Conservation (phyloP, 2,329 filamentous ascomycete genomes). For the Clonostachys byssicola region DNA sequence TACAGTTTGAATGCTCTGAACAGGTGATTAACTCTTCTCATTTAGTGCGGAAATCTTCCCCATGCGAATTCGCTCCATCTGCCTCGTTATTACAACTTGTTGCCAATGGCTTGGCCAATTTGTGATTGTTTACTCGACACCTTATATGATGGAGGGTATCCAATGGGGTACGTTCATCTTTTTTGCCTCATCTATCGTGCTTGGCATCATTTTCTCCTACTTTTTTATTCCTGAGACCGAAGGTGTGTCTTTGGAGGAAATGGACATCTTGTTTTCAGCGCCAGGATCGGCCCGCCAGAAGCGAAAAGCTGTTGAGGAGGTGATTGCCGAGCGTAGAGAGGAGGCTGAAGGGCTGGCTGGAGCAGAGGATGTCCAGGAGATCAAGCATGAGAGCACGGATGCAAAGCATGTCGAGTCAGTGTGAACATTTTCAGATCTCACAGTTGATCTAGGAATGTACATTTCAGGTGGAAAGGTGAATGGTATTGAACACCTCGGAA, state of each 20-base stretch:
- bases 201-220: slow-evolving; percentile 28
- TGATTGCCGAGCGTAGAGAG: too few species aligned
- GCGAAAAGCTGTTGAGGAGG: too few species aligned
- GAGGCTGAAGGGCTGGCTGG: too few species aligned
- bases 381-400: too few species aligned
- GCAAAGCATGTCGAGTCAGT: too few species aligned
- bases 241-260: slow-evolving; percentile 41
- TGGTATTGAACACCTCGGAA: too few species aligned
- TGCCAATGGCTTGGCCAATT: slow-evolving; percentile 24
- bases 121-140: slow-evolving; percentile 18
- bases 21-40: not conserved
- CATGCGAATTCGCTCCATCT: slow-evolving; percentile 16
- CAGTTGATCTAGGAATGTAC: too few species aligned
- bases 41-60: slow-evolving; percentile 21
- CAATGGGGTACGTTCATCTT: slow-evolving; percentile 6
- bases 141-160: slow-evolving; percentile 10
- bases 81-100: slow-evolving; percentile 13
- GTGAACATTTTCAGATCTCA: too few species aligned
- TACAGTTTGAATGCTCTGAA: too few species aligned
- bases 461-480: too few species aligned
- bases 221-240: slow-evolving; percentile 47
- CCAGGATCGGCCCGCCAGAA: too few species aligned
- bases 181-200: slow-evolving; percentile 3
- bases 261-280: slow-evolving; percentile 47
- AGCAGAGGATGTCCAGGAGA: too few species aligned